These are phyloP conservation scores for Aphanoascus verrucosus DNA, from an alignment of 2,329 filamentous ascomycete species.

Conservation along the genomic window DNA sequence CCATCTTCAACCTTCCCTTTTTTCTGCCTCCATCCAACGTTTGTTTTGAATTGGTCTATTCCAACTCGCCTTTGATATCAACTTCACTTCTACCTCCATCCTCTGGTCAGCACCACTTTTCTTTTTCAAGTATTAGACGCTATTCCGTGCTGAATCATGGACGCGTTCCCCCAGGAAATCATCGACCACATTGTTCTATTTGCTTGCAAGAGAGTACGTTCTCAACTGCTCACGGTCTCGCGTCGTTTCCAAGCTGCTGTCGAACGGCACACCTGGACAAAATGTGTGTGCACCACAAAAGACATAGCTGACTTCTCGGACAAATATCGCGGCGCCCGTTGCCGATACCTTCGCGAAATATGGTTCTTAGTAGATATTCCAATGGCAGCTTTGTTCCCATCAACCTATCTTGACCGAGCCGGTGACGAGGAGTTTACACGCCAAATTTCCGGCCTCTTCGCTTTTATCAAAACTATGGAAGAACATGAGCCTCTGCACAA, in stretches of 20 bases:
- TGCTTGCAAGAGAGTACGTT: neutral
- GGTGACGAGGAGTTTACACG: constrained; percentile 8
- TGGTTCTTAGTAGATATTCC: neutral
- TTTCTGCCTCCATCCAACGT: no score
- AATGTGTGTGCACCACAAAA: neutral
- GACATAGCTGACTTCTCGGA: constrained; percentile 2
- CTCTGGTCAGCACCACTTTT: no score
- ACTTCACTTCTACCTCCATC: no score
- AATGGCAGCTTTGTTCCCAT: no score
- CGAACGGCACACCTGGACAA: constrained; percentile 1
- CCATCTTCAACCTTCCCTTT: no score
- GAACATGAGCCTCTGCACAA: constrained; percentile 6
- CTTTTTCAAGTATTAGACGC: no score
- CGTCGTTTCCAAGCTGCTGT: constrained; percentile 6
- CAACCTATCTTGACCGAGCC: neutral
- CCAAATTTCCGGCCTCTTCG: constrained; percentile 8
- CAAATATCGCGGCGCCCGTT: constrained; percentile 7
- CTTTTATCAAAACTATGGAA: constrained; percentile 6
- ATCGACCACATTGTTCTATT: constrained; percentile 6
- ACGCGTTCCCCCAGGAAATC: constrained; percentile 5
- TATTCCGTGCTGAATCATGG: no score
- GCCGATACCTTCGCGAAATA: constrained; percentile 9
- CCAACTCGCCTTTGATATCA: no score
- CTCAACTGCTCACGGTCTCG: constrained; percentile 10
- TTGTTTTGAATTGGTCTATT: no score